Percentiles rank a stretch among this genome's conserved stretches.
Evolutionary conservation across 164 flowering plant genomes (phyloP).

Genomic region (Amborella trichopoda): DNA sequence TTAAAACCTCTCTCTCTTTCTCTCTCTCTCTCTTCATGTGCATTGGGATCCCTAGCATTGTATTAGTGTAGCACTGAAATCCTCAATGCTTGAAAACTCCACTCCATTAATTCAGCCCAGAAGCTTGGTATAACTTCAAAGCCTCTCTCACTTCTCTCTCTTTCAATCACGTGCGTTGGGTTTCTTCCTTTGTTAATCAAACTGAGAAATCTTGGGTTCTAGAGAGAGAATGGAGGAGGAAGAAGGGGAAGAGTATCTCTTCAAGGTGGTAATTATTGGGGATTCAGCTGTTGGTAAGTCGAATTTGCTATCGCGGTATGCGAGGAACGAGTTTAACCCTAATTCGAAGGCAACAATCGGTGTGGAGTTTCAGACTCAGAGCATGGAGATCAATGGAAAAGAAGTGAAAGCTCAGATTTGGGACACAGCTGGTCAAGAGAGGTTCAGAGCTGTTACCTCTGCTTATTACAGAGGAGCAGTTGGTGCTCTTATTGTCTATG

Average conservation of each 20-base stretch:
- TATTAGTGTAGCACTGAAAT: too few species aligned
- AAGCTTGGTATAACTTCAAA: too few species aligned
- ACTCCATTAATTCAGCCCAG: too few species aligned
- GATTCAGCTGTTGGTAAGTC: conserved; percentile 40
- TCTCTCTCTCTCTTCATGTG: too few species aligned
- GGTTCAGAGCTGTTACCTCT: conserved; percentile 40
- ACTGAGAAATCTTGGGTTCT: too few species aligned
- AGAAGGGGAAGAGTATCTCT: conserved; percentile 34
- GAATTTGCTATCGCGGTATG: conserved; percentile 27
- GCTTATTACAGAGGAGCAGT: conserved; percentile 44
- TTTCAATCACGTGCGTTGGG: too few species aligned
- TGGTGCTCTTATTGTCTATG: conserved; percentile 41
- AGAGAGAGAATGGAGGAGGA: conserved; percentile 21
- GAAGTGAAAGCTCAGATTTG: conserved; percentile 46
- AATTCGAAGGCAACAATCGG: conserved; percentile 38
- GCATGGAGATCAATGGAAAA: conserved; percentile 37
- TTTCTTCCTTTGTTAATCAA: too few species aligned
- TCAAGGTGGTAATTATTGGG: conserved; percentile 37
- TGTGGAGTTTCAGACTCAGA: conserved; percentile 38
- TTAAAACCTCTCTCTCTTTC: too few species aligned
- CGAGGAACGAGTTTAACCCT: conserved; percentile 31
- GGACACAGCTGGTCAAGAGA: conserved; percentile 42
- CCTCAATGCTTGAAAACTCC: too few species aligned
- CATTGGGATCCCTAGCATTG: too few species aligned
- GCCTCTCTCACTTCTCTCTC: too few species aligned